Evolutionary conservation across 495 filamentous ascomycete species (phyloP).

Genomic region (Geoglossum glabrum): DNA sequence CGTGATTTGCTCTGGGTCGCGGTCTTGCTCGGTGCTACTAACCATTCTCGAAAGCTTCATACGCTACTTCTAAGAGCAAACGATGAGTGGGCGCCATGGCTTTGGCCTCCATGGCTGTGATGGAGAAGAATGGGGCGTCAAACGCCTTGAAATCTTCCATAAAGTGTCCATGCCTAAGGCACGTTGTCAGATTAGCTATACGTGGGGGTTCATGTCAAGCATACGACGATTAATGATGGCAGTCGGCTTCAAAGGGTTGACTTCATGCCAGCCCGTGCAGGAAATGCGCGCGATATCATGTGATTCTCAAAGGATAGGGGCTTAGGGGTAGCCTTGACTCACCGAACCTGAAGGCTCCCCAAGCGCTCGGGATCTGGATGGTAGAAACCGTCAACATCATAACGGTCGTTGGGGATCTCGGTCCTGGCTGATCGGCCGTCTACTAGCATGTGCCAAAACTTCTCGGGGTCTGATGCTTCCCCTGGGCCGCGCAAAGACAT

Average conservation of each 20-base stretch:
- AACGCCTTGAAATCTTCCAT: constrained; percentile 8
- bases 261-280: no score
- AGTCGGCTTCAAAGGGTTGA: no score
- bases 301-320: no score
- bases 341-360: no score
- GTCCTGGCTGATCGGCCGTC: constrained; percentile 12
- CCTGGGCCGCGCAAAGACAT: constrained; percentile 32
- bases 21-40: background rate
- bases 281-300: no score
- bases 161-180: constrained; percentile 3
- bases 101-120: constrained; percentile 25
- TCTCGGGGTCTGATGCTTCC: constrained; percentile 30
- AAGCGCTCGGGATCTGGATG: constrained; percentile 31
- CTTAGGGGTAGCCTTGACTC: background rate
- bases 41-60: background rate
- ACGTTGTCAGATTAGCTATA: background rate
- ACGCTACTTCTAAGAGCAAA: constrained; percentile 30
- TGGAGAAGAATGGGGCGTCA: constrained; percentile 22
- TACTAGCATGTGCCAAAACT: constrained; percentile 35
- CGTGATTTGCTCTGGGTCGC: background rate
- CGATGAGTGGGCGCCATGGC: constrained; percentile 38
- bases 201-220: no score
- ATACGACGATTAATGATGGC: no score
- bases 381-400: constrained; percentile 36
- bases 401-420: constrained; percentile 33